These are phyloP conservation scores for Pterula multifida DNA, from an alignment of 1,284 basidiomycete genomes.

Conservation along the genomic window DNA sequence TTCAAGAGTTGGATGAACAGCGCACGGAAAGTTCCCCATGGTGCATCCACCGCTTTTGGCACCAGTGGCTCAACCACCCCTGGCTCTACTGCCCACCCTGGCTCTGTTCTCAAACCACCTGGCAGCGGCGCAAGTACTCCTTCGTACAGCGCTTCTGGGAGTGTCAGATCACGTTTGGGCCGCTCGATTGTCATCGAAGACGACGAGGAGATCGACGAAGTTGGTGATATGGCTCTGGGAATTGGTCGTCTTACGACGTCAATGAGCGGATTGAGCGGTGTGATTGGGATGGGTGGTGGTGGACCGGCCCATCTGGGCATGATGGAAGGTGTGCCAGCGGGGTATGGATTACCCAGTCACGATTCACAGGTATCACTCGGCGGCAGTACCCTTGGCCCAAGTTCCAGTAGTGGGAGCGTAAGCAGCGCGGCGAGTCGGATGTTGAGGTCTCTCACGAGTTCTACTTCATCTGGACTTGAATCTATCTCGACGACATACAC, in stretches of 20 bases:
- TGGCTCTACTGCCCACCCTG: background rate
- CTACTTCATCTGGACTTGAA: background rate
- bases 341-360: background rate
- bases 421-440: background rate
- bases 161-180: conserved; percentile 40
- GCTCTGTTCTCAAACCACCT: background rate
- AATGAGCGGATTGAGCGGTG: conserved; percentile 17
- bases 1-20: conserved; percentile 65
- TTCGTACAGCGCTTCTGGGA: conserved; percentile 22
- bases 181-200: conserved; percentile 56
- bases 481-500: conserved; percentile 1
- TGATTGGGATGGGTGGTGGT: conserved; percentile 2
- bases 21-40: conserved; percentile 31
- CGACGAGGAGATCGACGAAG: conserved; percentile 50
- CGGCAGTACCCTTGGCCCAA: background rate
- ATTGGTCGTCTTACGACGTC: conserved; percentile 25
- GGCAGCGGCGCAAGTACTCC: conserved; percentile 41
- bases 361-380: background rate
- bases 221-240: conserved; percentile 26
- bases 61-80: background rate
- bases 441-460: background rate
- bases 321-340: background rate
- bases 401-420: background rate
- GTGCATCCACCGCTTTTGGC: conserved; percentile 13
- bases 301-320: background rate